Base-by-base conservation (phyloP, 768 basidiomycete genomes). In the Panus rudis region DNA sequence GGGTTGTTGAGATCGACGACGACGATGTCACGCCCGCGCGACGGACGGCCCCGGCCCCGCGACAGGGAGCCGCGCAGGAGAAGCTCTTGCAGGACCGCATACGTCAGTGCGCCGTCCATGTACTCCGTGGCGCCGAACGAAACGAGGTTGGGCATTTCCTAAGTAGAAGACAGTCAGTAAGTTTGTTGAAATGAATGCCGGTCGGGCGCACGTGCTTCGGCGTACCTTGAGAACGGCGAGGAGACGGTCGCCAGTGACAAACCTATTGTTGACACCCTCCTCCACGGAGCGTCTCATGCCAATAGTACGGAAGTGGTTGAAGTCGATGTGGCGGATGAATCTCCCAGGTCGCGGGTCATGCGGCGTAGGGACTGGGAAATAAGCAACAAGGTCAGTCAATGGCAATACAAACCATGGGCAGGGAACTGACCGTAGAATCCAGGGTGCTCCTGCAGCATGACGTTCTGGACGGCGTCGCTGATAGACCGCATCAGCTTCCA, bases 121-220 rank as follows among this genome's bases (percentile, higher is more conserved):
- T 97, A 99, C 61, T 99, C 94, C 2, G 94, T 97, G 4, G 91
- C 92, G n/a, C 93, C 93, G 50, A 99, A 91, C 7, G 81, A 74
- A 14, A 71, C 71, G 10, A 98, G 68, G 51, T 92, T 92, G 0
- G 91, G 89, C 65, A 84, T 80, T 74, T 94, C 91, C 90, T 93
- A 56, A 20, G 48, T 52, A 37, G 28, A 30, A 3, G 17, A 14
- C 32, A 26, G 30, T 28, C n/a, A 21, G 21, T 32, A 26, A 40
- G 37, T 7, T 10, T 37, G 34, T 25, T 27, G 34, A 22, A 46
- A 39, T 56, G 43, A 35, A 50, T 42, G 22, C 31, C 48, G 42
- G 12, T 24, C 14, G 24, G 50, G 37, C 20, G 42, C 34, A 21
- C 5, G 21, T 24, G 19, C n/a, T n/a, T n/a, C n/a, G 22, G 56